phyloP scores from a whole-genome alignment of 2,329 filamentous ascomycete species.

The Berkeleyomyces basicola region DNA sequence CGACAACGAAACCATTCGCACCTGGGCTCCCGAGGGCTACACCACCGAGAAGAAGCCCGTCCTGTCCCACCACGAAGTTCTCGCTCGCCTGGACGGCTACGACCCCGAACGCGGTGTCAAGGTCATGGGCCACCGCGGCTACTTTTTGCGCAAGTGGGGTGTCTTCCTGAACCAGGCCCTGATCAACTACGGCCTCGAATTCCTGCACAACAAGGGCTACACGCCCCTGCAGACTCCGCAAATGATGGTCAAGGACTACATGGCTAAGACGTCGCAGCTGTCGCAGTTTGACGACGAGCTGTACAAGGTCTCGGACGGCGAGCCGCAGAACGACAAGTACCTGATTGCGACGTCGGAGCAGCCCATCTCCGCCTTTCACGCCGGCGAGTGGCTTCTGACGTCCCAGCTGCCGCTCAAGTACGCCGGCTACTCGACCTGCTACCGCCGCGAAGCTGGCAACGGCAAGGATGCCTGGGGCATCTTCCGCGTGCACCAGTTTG shows the following conservation, averaged over 20 bases:
- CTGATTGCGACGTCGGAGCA: conserved; percentile 74
- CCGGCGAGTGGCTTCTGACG: conserved; percentile 78
- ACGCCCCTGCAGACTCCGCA: conserved; percentile 73
- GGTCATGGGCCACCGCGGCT: conserved; percentile 84
- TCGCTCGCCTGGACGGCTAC: conserved; percentile 75
- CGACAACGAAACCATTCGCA: conserved; percentile 60
- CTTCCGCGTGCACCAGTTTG: conserved; percentile 95
- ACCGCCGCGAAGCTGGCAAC: conserved; percentile 83
- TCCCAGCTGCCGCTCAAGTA: conserved; percentile 83
- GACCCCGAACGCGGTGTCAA: conserved; percentile 88
- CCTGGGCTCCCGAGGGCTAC: conserved; percentile 65
- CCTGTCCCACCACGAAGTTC: conserved; percentile 89
- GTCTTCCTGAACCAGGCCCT: conserved; percentile 78
- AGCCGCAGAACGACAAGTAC: conserved; percentile 76
- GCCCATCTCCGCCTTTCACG: conserved; percentile 81
- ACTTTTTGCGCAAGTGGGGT: conserved; percentile 80
- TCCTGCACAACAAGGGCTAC: conserved; percentile 66
- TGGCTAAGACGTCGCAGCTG: conserved; percentile 96
- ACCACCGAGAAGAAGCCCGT: conserved; percentile 56
- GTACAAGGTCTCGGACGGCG: conserved; percentile 87
- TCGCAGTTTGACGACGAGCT: conserved; percentile 96
- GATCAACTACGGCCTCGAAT: conserved; percentile 88
- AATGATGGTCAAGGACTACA: conserved; percentile 89
- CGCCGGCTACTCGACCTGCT: conserved; percentile 86
- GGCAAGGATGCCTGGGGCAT: conserved; percentile 92